Evolutionary conservation across 139 green algal species (phyloP), one percentile per base, ranked within the genome.

Genomic region (Edaphochlamys debaryana): DNA sequence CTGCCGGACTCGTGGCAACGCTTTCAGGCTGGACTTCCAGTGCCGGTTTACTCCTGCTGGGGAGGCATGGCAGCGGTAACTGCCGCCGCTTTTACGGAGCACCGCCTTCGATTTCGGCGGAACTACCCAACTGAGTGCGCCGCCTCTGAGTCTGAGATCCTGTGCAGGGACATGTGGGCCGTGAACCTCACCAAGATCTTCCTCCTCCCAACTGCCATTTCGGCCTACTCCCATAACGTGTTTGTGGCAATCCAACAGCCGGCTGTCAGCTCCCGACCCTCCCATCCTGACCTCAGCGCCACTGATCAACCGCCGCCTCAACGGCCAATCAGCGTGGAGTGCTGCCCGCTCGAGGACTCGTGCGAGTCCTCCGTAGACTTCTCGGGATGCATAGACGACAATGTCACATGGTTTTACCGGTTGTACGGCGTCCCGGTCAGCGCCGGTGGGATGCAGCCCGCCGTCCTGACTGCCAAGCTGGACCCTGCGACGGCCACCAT

Each of bases 21-120:
- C n/a, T n/a, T n/a, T n/a, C n/a, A n/a, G n/a, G n/a, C n/a, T n/a
- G 80, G 88, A 8, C 63, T 88, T 52, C 85, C 88, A 11, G 76
- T 90, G 38, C 88, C 84, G 36, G 85, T 79, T 22, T 76, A 79
- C 29, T 90, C 85, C 80, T 92, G 87, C 85, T 92, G 87, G 88
- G 91, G 91, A 63, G 88, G 88, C 25, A 52, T 92, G n/a, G 82
- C 75, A 8, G 72, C 86, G 20, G 67, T 91, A 32, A 79, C 80
- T 41, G 72, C 86, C 15, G 48, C 48, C 32, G 82, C 88, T n/a
- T 86, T 92, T 52, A 25, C 67, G 20, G 22, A 17, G 29, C 54
- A 63, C 22, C 79, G 82, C 40, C 4, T 88, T 2, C 66, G 79
- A 4, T 88, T 88, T 40, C 20, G 82, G 7, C 25, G n/a, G 15